Percentiles rank a stretch among this genome's conserved stretches.
Evolutionary conservation across 768 basidiomycete genomes (phyloP).

Genomic region (Tubosaeta brunneosetosa): DNA sequence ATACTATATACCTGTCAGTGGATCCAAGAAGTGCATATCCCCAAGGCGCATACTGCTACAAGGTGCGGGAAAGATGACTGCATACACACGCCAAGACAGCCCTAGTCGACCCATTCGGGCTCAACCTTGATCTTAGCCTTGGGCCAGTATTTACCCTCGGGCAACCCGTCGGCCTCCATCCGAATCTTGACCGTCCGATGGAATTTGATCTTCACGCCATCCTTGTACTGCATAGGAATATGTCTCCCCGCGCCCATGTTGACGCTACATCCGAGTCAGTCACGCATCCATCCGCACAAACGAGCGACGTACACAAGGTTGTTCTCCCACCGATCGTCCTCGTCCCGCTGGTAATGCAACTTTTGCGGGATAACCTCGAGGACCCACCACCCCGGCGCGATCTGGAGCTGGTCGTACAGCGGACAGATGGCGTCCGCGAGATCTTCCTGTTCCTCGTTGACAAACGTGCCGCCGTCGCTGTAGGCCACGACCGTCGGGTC

Average conservation of each 20-base stretch:
- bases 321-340: constrained; percentile 13
- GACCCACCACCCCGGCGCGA: constrained; percentile 55
- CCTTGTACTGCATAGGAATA: constrained; percentile 36
- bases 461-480: constrained; percentile 16
- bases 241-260: constrained; percentile 41
- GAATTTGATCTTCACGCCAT: constrained; percentile 40
- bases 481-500: constrained; percentile 16
- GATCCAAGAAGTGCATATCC: background rate
- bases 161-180: constrained; percentile 43
- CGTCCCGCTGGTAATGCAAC: constrained; percentile 24
- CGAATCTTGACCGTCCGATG: constrained; percentile 48
- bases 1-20: background rate
- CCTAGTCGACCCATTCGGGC: constrained; percentile 39
- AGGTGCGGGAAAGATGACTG: background rate
- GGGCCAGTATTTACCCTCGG: constrained; percentile 36
- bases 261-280: constrained; percentile 13
- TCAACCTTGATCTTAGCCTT: constrained; percentile 34
- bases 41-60: background rate
- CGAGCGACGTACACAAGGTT: constrained; percentile 15
- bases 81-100: background rate
- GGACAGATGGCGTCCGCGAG: constrained; percentile 49
- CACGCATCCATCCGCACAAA: background rate
- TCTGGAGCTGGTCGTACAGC: constrained; percentile 54
- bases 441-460: constrained; percentile 61
- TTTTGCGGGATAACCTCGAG: constrained; percentile 50